Evolutionary conservation across 2,329 filamentous ascomycete genomes (phyloP).

Genomic region (Colletotrichum paranaense): DNA sequence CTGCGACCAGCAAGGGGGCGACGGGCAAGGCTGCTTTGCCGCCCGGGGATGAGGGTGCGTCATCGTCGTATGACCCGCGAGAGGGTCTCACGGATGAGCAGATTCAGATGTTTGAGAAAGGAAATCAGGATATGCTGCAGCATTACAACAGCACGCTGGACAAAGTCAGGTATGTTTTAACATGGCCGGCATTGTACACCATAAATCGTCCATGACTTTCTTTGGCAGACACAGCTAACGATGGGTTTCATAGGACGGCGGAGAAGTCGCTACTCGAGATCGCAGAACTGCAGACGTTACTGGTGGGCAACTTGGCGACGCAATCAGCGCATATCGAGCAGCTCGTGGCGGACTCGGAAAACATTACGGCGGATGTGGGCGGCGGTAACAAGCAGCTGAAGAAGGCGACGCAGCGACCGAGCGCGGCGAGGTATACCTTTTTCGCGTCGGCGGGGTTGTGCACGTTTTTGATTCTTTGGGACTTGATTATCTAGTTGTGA

Average conservation of each 20-base stretch:
- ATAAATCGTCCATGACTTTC: background rate
- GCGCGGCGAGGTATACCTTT: constrained; percentile 81
- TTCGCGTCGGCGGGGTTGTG: constrained; percentile 83
- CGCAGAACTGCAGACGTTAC: constrained; percentile 87
- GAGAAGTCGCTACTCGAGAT: constrained; percentile 94
- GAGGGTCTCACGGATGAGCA: constrained; percentile 83
- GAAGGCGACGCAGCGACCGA: constrained; percentile 78
- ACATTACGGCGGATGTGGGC: constrained; percentile 87
- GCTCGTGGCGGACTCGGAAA: constrained; percentile 83
- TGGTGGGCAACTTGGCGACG: constrained; percentile 85
- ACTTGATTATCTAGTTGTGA: constrained; percentile 66
- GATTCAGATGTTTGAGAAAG: constrained; percentile 90
- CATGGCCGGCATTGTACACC: background rate
- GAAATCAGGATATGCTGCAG: constrained; percentile 91
- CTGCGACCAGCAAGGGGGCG: constrained; percentile 31
- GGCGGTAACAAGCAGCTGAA: constrained; percentile 93
- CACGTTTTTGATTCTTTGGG: constrained; percentile 80
- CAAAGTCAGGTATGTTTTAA: constrained; percentile 87
- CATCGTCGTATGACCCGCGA: constrained; percentile 37
- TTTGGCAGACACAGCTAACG: constrained; percentile 12
- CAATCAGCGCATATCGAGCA: constrained; percentile 92
- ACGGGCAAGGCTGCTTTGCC: constrained; percentile 38
- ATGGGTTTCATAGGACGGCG: constrained; percentile 69
- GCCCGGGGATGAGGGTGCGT: constrained; percentile 36
- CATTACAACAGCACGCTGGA: constrained; percentile 95